phyloP scores from a whole-genome alignment of 495 filamentous ascomycete species.

The Penicillium odoratum region DNA sequence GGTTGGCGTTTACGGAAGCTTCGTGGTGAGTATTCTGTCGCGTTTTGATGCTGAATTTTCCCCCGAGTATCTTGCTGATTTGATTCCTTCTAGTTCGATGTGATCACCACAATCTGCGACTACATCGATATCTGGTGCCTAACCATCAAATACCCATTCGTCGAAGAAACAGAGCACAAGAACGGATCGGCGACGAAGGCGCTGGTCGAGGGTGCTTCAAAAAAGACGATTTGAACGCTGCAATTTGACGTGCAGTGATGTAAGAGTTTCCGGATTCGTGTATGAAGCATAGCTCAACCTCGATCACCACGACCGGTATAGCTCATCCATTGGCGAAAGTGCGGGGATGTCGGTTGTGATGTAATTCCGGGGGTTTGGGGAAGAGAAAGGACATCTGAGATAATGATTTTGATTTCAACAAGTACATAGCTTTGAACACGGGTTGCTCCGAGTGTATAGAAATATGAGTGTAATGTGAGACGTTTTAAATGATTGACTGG shows the following conservation, averaged over 20 bases:
- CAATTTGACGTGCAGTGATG: neutral
- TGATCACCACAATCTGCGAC: conserved; percentile 95
- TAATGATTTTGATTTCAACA: conserved; percentile 22
- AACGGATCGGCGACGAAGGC: conserved; percentile 21
- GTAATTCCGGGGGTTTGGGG: neutral
- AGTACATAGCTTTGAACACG: conserved; percentile 15
- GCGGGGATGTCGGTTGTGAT: conserved; percentile 13
- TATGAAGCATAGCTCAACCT: conserved; percentile 23
- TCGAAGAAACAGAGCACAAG: conserved; percentile 32
- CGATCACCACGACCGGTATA: conserved; percentile 14
- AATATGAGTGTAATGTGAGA: conserved; percentile 26
- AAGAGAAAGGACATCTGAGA: conserved; percentile 8
- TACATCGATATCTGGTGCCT: conserved; percentile 98
- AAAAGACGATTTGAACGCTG: conserved; percentile 34
- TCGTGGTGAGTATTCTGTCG: conserved; percentile 61
- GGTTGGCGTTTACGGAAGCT: conserved; percentile 89
- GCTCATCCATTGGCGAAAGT: conserved; percentile 11
- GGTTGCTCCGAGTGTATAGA: conserved; percentile 4
- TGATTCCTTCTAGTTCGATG: conserved; percentile 58
- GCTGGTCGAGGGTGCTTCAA: conserved; percentile 24
- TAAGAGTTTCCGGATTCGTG: conserved; percentile 8
- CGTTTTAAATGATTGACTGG: neutral
- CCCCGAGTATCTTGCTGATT: neutral
- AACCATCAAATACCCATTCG: conserved; percentile 75
- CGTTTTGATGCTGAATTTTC: neutral